Evolutionary conservation across 2,329 filamentous ascomycete genomes (phyloP).

Genomic region (Nothophaeocryptopus gaeumannii): DNA sequence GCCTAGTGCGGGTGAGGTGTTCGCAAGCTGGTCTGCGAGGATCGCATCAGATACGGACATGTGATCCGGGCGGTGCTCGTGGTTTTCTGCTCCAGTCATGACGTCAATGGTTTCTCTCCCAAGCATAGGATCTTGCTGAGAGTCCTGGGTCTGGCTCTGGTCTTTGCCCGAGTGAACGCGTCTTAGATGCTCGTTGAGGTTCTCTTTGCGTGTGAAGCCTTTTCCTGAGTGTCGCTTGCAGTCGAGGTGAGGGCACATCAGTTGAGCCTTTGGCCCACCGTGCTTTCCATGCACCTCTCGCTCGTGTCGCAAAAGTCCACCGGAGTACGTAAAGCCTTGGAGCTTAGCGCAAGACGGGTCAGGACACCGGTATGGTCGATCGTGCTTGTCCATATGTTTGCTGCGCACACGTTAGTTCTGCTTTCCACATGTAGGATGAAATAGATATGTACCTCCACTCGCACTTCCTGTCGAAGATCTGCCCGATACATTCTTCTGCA

Average conservation of each 20-base stretch:
- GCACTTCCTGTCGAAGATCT: constrained; percentile 76
- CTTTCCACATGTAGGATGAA: neutral
- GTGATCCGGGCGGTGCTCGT: constrained; percentile 15
- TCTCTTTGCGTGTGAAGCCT: constrained; percentile 90
- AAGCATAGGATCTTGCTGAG: constrained; percentile 10
- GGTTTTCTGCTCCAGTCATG: constrained; percentile 17
- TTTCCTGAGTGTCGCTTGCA: constrained; percentile 88
- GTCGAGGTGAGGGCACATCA: constrained; percentile 80
- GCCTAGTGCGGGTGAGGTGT: constrained; percentile 5
- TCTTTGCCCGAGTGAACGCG: constrained; percentile 63
- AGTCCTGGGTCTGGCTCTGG: constrained; percentile 14
- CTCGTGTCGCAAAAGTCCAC: constrained; percentile 83
- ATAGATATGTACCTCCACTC: constrained; percentile 78
- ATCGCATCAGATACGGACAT: constrained; percentile 2
- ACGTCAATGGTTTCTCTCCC: constrained; percentile 14
- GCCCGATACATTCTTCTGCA: constrained; percentile 64
- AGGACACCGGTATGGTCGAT: constrained; percentile 83
- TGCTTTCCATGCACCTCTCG: constrained; percentile 91
- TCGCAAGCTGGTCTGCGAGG: constrained; percentile 5
- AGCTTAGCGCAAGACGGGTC: constrained; percentile 85
- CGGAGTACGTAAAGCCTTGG: constrained; percentile 91
- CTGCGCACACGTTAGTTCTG: constrained; percentile 46
- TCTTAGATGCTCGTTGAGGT: constrained; percentile 87
- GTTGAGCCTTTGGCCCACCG: constrained; percentile 79
- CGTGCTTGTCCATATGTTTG: constrained; percentile 98